These are phyloP conservation scores for Sporisorium iseilematis-ciliati DNA, from an alignment of 1,284 basidiomycete species.

Conservation along the genomic window DNA sequence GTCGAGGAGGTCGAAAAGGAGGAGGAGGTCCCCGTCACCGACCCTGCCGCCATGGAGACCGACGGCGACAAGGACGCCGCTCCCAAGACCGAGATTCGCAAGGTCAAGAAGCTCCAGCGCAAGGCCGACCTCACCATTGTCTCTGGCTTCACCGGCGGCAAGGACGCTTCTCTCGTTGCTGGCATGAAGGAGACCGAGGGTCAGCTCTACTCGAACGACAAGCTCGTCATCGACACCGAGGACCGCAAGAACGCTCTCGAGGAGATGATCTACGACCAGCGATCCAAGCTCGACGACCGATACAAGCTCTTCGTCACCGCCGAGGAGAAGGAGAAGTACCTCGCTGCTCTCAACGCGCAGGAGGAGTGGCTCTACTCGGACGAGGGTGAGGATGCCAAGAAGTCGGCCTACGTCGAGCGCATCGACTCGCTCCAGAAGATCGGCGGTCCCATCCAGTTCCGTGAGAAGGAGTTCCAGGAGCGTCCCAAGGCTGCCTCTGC, in stretches of 20 bases:
- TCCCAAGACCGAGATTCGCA: constrained; percentile 67
- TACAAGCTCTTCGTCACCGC: constrained; percentile 61
- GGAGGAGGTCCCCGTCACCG: constrained; percentile 66
- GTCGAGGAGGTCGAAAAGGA: constrained; percentile 70
- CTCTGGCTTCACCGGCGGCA: constrained; percentile 57
- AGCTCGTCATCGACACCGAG: constrained; percentile 69
- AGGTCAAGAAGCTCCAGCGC: constrained; percentile 69
- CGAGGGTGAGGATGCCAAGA: constrained; percentile 68
- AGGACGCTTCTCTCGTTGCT: constrained; percentile 57
- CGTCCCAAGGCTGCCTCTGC: constrained; percentile 66
- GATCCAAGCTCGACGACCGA: constrained; percentile 67
- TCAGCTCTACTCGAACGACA: constrained; percentile 67
- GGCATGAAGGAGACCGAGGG: constrained; percentile 67
- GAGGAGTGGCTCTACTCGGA: constrained; percentile 70
- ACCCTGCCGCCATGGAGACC: constrained; percentile 60
- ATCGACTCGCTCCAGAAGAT: constrained; percentile 65
- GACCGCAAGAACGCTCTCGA: constrained; percentile 69
- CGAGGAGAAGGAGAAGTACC: constrained; percentile 67
- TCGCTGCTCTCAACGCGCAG: constrained; percentile 59
- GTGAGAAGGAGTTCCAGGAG: constrained; percentile 64
- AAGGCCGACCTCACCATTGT: constrained; percentile 65
- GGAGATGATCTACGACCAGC: constrained; percentile 70
- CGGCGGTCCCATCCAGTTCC: constrained; percentile 63
- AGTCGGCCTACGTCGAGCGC: constrained; percentile 66
- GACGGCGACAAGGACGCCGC: constrained; percentile 55